These are phyloP conservation scores for Kickxella alabastrina DNA, from an alignment of 192 early-diverging fungal genomes.

Conservation along the genomic window DNA sequence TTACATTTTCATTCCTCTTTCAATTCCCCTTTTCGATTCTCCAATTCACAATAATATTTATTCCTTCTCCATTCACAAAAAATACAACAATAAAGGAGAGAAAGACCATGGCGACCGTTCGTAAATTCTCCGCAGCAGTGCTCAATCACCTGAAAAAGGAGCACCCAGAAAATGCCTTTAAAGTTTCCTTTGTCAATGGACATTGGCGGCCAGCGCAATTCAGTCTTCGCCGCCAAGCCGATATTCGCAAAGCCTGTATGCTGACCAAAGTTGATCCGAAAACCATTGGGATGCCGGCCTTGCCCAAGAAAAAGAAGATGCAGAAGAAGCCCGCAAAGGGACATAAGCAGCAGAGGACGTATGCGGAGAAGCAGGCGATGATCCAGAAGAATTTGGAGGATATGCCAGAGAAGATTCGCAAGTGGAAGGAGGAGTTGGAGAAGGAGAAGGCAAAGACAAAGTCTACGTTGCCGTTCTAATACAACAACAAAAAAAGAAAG, in stretches of 20 bases:
- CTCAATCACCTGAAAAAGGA: constrained; percentile 21
- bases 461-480: constrained; percentile 48
- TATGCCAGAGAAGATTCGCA: constrained; percentile 50
- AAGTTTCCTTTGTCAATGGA: constrained; percentile 38
- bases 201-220: constrained; percentile 54
- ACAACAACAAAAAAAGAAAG: too few relatives aligned
- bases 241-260: constrained; percentile 61
- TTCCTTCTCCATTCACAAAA: neutral
- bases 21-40: too few relatives aligned
- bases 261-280: constrained; percentile 48
- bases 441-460: constrained; percentile 44
- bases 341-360: constrained; percentile 48
- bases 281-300: constrained; percentile 51
- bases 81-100: neutral
- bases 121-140: constrained; percentile 31
- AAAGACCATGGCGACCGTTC: constrained; percentile 35
- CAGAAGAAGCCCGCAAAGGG: constrained; percentile 52
- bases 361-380: constrained; percentile 32
- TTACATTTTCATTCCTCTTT: too few relatives aligned
- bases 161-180: constrained; percentile 34
- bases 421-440: constrained; percentile 49
- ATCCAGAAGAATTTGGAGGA: constrained; percentile 48
- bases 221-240: constrained; percentile 55
- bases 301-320: constrained; percentile 32
- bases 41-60: too few relatives aligned